Conservation (phyloP, 179 eudicot genomes). For the Heliamphora pulchella region DNA sequence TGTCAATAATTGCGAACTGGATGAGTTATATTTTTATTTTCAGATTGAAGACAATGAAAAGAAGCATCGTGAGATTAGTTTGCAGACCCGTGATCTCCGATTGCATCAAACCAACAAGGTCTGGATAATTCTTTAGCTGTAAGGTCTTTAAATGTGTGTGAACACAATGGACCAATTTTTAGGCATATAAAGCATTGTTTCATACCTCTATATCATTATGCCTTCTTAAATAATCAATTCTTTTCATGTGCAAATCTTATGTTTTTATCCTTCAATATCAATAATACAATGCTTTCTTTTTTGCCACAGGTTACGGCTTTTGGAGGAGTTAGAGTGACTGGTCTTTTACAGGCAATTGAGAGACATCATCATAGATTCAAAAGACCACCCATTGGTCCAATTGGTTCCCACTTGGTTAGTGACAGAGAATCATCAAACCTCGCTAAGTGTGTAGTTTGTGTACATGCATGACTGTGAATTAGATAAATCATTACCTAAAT, state of each 20-base stretch:
- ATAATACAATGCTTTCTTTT: constrained; percentile 5
- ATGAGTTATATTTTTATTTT: constrained; percentile 1
- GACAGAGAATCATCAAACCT: neutral
- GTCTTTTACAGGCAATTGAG: constrained; percentile 70
- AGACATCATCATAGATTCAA: constrained; percentile 54
- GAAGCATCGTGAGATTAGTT: constrained; percentile 34
- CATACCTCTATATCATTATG: neutral
- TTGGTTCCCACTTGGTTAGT: constrained; percentile 86
- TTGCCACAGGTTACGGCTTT: constrained; percentile 75
- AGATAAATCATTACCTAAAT: neutral
- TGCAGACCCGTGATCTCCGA: constrained; percentile 42
- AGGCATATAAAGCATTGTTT: neutral
- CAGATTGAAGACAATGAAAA: constrained; percentile 49
- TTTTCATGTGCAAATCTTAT: neutral
- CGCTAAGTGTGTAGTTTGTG: neutral
- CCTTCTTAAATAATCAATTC: constrained; percentile 10
- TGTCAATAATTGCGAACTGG: neutral
- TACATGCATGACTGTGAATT: neutral
- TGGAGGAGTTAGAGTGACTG: constrained; percentile 66
- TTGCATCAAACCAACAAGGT: constrained; percentile 74
- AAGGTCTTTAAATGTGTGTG: constrained; percentile 10
- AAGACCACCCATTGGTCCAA: constrained; percentile 91
- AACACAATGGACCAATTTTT: neutral
- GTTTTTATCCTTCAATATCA: neutral
- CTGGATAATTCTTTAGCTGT: constrained; percentile 13